Base-by-base conservation (phyloP, 768 basidiomycete species). In the Pulveroboletus sp. region DNA sequence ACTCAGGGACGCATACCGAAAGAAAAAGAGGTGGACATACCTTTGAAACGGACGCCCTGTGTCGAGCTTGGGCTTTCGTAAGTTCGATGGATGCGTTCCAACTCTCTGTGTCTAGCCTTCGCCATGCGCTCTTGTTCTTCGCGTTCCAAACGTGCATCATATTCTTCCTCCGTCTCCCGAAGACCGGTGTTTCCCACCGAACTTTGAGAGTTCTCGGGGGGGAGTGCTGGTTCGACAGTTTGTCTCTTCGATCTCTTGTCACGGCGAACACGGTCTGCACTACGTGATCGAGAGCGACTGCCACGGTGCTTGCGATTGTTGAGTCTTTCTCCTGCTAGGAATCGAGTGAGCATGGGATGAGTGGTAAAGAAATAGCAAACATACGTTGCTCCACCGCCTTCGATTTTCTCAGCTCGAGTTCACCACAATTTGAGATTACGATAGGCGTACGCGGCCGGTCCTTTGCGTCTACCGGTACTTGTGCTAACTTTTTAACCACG, bases 381-480 rank as follows among this genome's bases (percentile, higher is more conserved):
- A 19, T 41, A 67, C 65, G 49, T 43, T 45, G 54, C 2, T 62
- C 51, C 2, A 17, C 24, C 7, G 46, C 43, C 36, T 53, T 55
- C 26, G 45, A 30, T 22, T 53, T 78, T 48, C 78, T 78, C 11
- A 90, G 75, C 63, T 90, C 86, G 31, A 95, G 81, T 63, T 95
- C 93, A 11, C 93, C 93, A 46, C 88, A 91, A 63, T 84, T 89
- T 4, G 75, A 68, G 53, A 95, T 81, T 10, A 78, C 68, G 11
- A 94, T 80, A 2, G 85, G 83, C 1, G 74, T 70, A 5, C 76
- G 63, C 0, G 92, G 93, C 4, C 85, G 75, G 60, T 91, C 82
- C 64, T 88, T 89, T 32, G 75, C 79, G 62, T 92, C 90, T 12
- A 83, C 82, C 7, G 82, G 75, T 19, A 92, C 73, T 37, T 80